Conservation (phyloP, 1,139 yeast genomes). For the Kurtzmaniella quercitrusa region DNA sequence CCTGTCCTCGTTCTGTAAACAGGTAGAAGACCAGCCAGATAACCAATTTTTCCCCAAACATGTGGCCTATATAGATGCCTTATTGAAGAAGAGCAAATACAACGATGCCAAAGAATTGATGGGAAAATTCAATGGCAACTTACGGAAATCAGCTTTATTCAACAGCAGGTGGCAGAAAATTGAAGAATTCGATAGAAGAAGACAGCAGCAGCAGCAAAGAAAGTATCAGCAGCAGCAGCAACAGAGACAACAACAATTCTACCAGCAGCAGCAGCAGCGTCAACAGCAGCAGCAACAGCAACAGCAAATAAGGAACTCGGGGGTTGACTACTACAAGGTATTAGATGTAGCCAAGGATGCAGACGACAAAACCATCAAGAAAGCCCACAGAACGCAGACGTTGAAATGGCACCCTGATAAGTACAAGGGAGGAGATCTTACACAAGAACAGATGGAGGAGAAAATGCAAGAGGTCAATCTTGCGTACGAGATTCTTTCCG, state of each 20-base stretch:
- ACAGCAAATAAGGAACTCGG: slow-evolving; percentile 35
- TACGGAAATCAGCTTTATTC: slow-evolving; percentile 38
- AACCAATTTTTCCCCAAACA: slow-evolving; percentile 42
- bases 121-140: slow-evolving; percentile 26
- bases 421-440: slow-evolving; percentile 59
- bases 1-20: slow-evolving; percentile 27
- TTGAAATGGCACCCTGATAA: slow-evolving; percentile 91
- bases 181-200: slow-evolving; percentile 17
- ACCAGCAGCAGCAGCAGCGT: slow-evolving; percentile 38
- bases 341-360: slow-evolving; percentile 69
- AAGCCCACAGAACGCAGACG: slow-evolving; percentile 75
- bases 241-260: slow-evolving; percentile 45
- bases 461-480: slow-evolving; percentile 92
- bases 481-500: slow-evolving; percentile 83
- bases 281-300: slow-evolving; percentile 37
- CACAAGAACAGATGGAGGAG: slow-evolving; percentile 67
- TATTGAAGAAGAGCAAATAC: slow-evolving; percentile 35
- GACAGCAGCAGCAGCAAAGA: slow-evolving; percentile 31
- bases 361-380: slow-evolving; percentile 67
- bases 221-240: slow-evolving; percentile 30
- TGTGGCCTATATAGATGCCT: slow-evolving; percentile 40
- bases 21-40: slow-evolving; percentile 23
- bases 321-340: slow-evolving; percentile 77
- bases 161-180: slow-evolving; percentile 24
- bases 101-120: slow-evolving; percentile 39